phyloP scores from a whole-genome alignment of 179 eudicot species.

The Vitellaria paradoxa region DNA sequence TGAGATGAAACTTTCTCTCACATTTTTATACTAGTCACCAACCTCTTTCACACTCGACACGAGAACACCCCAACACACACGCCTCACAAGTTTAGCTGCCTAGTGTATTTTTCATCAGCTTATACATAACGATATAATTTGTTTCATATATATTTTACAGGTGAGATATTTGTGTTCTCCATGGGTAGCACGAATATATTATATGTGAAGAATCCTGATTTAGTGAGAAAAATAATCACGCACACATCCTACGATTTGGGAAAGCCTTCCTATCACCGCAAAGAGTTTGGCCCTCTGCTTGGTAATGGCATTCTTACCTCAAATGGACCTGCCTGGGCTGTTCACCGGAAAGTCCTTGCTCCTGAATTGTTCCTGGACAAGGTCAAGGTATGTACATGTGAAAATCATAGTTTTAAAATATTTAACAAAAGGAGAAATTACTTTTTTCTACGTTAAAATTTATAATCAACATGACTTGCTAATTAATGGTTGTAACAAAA shows the following conservation, averaged over 20 bases:
- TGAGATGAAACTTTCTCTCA: too few relatives aligned
- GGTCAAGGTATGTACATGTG: slow-evolving; percentile 45
- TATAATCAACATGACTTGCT: too few relatives aligned
- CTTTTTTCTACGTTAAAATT: too few relatives aligned
- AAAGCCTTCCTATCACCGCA: slow-evolving; percentile 54
- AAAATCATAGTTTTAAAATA: too few relatives aligned
- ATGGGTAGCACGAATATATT: slow-evolving; percentile 52
- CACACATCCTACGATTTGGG: slow-evolving; percentile 46
- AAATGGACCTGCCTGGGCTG: slow-evolving; percentile 54
- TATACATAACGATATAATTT: too few relatives aligned
- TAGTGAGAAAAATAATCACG: slow-evolving; percentile 53
- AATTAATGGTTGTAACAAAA: too few relatives aligned
- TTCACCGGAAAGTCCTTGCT: slow-evolving; percentile 63
- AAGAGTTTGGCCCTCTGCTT: slow-evolving; percentile 53
- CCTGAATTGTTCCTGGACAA: slow-evolving; percentile 65
- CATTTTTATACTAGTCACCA: too few relatives aligned
- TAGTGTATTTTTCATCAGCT: too few relatives aligned
- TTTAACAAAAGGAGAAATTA: too few relatives aligned
- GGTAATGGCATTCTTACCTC: slow-evolving; percentile 65
- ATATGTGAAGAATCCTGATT: slow-evolving; percentile 38
- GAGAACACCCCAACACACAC: too few relatives aligned
- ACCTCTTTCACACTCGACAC: too few relatives aligned
- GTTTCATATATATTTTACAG: slow-evolving; percentile 20
- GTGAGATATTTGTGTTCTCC: slow-evolving; percentile 49
- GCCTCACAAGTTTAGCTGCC: too few relatives aligned